phyloP scores from a whole-genome alignment of 495 filamentous ascomycete genomes.

The Tuber borchii region DNA sequence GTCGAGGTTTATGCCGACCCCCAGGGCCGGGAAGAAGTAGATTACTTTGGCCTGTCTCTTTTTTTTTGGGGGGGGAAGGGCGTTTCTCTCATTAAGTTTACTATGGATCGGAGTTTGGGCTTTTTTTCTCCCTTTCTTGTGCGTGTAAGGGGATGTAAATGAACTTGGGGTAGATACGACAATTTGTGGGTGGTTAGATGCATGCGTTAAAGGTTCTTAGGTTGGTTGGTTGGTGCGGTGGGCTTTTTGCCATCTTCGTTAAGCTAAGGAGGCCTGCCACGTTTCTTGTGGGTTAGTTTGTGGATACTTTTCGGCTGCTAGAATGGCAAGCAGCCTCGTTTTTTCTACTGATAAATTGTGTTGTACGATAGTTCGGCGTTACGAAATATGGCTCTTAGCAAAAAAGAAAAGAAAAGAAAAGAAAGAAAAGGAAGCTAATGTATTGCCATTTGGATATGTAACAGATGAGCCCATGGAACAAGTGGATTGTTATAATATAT shows the following conservation, averaged over 20 bases:
- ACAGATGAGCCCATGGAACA: not conserved
- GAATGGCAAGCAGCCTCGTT: not conserved
- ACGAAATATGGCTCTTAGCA: not conserved
- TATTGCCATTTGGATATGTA: not conserved
- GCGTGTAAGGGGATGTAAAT: not conserved
- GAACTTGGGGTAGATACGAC: not conserved
- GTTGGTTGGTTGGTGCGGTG: not conserved
- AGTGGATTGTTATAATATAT: not conserved
- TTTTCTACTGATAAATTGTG: not conserved
- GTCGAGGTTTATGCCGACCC: slow-evolving; percentile 55
- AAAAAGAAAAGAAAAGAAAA: not conserved
- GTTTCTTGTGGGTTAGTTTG: not conserved
- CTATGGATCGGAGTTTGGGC: not conserved
- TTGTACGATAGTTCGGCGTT: not conserved
- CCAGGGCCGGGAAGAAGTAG: slow-evolving; percentile 43
- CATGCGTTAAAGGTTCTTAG: not conserved
- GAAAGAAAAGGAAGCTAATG: not conserved
- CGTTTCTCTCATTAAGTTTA: slow-evolving; percentile 1
- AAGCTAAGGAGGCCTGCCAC: not conserved
- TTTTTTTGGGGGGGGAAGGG: not conserved
- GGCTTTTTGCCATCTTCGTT: not conserved
- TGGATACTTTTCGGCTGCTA: not conserved
- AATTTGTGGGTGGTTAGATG: not conserved
- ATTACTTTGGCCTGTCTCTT: not conserved
- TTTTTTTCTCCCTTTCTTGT: not conserved